Evolutionary conservation across 306 rosid genomes (phyloP).

Genomic region (Sechiopsis laciniata): DNA sequence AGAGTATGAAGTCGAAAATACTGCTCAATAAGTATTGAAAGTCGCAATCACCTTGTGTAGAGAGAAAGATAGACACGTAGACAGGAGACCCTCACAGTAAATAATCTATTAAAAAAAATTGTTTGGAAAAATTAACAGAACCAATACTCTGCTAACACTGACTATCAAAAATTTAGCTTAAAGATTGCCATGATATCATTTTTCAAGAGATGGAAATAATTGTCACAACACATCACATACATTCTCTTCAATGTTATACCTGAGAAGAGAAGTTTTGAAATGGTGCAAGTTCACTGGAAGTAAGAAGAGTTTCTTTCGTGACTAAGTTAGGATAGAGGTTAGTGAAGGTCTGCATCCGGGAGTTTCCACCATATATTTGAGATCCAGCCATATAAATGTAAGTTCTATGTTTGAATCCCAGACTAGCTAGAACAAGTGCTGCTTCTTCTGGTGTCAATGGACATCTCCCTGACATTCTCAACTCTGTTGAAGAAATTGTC

Average conservation of each 20-base stretch:
- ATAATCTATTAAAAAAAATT: too few relatives aligned
- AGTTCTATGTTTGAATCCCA: constrained; percentile 63
- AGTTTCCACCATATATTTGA: constrained; percentile 66
- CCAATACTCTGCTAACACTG: too few relatives aligned
- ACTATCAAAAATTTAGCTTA: too few relatives aligned
- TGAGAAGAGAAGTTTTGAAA: constrained; percentile 81
- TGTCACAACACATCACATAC: neutral
- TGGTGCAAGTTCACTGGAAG: constrained; percentile 64
- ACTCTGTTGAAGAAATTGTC: constrained; percentile 42
- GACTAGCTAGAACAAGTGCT: constrained; percentile 77
- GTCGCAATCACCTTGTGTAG: too few relatives aligned
- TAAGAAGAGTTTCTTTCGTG: constrained; percentile 78
- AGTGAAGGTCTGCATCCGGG: constrained; percentile 67
- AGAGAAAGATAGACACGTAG: too few relatives aligned
- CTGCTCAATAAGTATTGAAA: too few relatives aligned
- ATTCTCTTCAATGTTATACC: constrained; percentile 32
- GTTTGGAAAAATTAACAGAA: neutral
- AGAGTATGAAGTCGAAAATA: too few relatives aligned
- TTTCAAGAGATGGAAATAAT: neutral
- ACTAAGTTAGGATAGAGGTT: constrained; percentile 75
- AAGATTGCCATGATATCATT: neutral
- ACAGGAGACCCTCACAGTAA: too few relatives aligned
- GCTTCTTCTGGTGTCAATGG: constrained; percentile 98
- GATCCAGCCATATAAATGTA: constrained; percentile 85
- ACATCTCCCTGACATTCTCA: constrained; percentile 79